Evolutionary conservation across 1,284 basidiomycete genomes (phyloP), one percentile per base, ranked within the genome.

Genomic region (Termitomyces sp.): DNA sequence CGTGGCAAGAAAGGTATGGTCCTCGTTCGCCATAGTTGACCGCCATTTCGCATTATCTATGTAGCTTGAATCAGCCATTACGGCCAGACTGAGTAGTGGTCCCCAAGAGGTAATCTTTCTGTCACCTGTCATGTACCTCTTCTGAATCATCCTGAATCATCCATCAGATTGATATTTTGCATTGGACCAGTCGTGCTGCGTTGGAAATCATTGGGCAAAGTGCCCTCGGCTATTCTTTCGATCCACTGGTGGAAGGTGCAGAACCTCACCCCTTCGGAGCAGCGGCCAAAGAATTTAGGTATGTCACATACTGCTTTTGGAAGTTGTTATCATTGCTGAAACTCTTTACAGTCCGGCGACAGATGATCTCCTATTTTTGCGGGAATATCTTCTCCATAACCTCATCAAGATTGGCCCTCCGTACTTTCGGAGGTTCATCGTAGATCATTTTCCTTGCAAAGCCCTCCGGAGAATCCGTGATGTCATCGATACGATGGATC

Each of bases 131-230:
- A 21, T 28, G 5, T 12, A 41, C 26, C 5, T 21, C 21, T 28
- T 39, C 15, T 34, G 21, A 21, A 19, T 2, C 17, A 56, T 41
- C 31, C 17, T 39, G 21, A 21, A 24, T 2, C 17, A 56, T 41
- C 26, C 17, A 13, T 40, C 43, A 58, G 66, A 62, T 75, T 40
- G 72, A 75, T 50, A 55, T 75, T 12, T 54, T 69, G 3, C 62
- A 65, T 28, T 75, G 73, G 72, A 67, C 71, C 59, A 63, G 66
- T 21, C 67, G 71, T n/a, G 65, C 68, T 15, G 72, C 73, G 5
- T 62, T 75, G 12, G 74, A 76, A 58, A 58, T 73, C n/a, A 67
- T 76, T 34, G 73, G 72, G 7, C 70, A 70, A 60, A 70, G 69
- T 50, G 72, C 71, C 6, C 61, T 75, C 17, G 74, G 73, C 5